Conservation (phyloP, 2,329 filamentous ascomycete genomes). For the Acephala macrosclerotiorum region DNA sequence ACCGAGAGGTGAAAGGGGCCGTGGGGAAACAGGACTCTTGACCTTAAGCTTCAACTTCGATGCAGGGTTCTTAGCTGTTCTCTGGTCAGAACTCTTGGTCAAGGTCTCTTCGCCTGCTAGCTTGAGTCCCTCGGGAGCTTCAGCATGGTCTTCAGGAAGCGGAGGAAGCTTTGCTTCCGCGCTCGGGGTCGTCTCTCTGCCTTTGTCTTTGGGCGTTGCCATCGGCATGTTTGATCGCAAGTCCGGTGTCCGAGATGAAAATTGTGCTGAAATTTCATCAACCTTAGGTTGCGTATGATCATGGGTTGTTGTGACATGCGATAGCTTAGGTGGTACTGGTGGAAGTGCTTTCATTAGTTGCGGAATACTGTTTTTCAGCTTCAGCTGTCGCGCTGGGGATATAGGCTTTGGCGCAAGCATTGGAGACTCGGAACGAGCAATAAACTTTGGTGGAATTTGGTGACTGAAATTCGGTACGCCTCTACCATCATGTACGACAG, state of each 20-base stretch:
- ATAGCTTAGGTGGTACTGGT: conserved; percentile 36
- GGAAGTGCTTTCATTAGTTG: conserved; percentile 46
- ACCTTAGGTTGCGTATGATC: neutral
- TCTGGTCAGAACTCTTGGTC: neutral
- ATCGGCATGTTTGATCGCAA: neutral
- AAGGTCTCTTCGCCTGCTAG: neutral
- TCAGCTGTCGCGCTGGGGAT: conserved; percentile 43
- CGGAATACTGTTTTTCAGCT: conserved; percentile 44
- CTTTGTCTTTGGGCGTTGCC: conserved; percentile 4
- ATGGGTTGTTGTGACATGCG: conserved; percentile 17
- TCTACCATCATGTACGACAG: conserved; percentile 1
- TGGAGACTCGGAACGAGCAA: conserved; percentile 38
- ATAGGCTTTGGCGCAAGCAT: conserved; percentile 46
- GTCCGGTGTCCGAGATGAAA: conserved; percentile 20
- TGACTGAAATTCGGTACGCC: conserved; percentile 33
- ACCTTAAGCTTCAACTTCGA: conserved; percentile 41
- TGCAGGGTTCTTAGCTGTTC: neutral
- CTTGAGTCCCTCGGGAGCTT: neutral
- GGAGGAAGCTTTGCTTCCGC: neutral
- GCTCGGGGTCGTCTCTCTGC: neutral
- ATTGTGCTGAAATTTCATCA: conserved; percentile 22
- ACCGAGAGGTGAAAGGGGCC: conserved; percentile 29
- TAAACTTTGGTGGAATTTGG: conserved; percentile 33
- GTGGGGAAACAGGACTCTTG: conserved; percentile 25
- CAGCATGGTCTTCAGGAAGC: neutral